Conservation (phyloP, 129 eudicot species). For the Silybum marianum region DNA sequence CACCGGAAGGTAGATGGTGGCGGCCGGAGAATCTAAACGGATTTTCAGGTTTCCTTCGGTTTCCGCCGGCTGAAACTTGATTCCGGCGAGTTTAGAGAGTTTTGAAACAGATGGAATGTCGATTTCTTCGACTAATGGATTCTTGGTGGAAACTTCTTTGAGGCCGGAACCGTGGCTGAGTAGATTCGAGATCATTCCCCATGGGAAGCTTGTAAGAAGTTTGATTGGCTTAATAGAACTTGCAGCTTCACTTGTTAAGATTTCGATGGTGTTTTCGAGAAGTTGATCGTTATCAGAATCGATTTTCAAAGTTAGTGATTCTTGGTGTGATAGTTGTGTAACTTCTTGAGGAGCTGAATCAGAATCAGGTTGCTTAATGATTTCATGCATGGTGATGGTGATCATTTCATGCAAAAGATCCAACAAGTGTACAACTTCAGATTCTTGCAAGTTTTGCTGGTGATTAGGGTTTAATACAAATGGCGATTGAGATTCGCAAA, state of each 20-base stretch:
- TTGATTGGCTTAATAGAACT: constrained; percentile 16
- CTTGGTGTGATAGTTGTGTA: not conserved
- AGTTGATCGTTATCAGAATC: not conserved
- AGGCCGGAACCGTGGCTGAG: constrained; percentile 1
- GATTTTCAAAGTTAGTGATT: not conserved
- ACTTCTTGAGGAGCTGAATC: constrained; percentile 10
- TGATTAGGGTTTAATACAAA: not conserved
- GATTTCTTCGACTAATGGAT: constrained; percentile 17
- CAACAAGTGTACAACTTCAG: constrained; percentile 15
- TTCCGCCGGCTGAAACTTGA: not conserved
- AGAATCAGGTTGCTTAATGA: not conserved
- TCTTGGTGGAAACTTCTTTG: constrained; percentile 5
- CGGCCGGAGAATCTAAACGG: not conserved
- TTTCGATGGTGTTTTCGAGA: not conserved
- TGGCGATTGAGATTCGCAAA: constrained; percentile 23
- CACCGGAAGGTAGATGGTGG: constrained; percentile 8
- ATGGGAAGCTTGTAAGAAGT: constrained; percentile 17
- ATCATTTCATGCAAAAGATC: constrained; percentile 24
- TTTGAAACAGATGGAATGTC: not conserved
- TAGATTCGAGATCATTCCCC: constrained; percentile 17
- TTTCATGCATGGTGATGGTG: constrained; percentile 8
- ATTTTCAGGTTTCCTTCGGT: not conserved
- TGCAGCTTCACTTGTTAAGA: not conserved
- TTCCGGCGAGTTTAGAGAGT: constrained; percentile 19
- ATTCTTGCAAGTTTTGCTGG: not conserved